Evolutionary conservation across 2,329 filamentous ascomycete genomes (phyloP), one percentile per base, ranked within the genome.

Genomic region (Stagonosporopsis cucurbitacearum): DNA sequence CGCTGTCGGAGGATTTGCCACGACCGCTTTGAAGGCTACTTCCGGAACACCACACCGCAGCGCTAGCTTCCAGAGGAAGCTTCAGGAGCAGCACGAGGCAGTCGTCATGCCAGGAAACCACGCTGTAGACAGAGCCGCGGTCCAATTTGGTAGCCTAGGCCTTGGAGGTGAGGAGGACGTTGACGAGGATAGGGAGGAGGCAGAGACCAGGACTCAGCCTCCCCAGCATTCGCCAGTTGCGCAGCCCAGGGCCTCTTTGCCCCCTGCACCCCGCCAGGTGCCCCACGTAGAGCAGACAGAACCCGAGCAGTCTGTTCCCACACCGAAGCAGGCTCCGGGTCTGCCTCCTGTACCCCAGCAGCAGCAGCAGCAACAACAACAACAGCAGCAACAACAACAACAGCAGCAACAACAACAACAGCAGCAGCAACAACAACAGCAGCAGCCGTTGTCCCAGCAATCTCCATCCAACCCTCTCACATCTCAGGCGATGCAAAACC

Each of bases 51-150:
- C 84, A 54, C 80, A 82, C 57, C 90, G 94, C 58, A 88, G 87
- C 50, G 86, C 91, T 19, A 93, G 88, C 78, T 92, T 90, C 76
- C 90, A 96, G 75, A 88, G 94, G 64, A 90, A 92, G 69, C 84
- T 97, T 50, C 83, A 96, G 70, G 93, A 98, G 68, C 95, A 99
- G 74, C 93, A 96, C 77, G 95, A 99, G 79, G 92, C 95, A 56
- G 95, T 99, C 36, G 92, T 96, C 63, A 97, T 99, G 94, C 95
- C 95, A 41, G 92, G 91, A 57, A 96, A 97, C 80, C 92, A 95
- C 65, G 93, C 95, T 49, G 90, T 99, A 25, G 94, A 98, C 74
- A 88, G 92, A 68, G 87, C 94, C 64, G 90, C 93, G 45, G 92
- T 99, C 44, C 94, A 98, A 74, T 99, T 99, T 75, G 95, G 95